phyloP scores from a whole-genome alignment of 495 filamentous ascomycete species.

The Annulohypoxylon bovei region DNA sequence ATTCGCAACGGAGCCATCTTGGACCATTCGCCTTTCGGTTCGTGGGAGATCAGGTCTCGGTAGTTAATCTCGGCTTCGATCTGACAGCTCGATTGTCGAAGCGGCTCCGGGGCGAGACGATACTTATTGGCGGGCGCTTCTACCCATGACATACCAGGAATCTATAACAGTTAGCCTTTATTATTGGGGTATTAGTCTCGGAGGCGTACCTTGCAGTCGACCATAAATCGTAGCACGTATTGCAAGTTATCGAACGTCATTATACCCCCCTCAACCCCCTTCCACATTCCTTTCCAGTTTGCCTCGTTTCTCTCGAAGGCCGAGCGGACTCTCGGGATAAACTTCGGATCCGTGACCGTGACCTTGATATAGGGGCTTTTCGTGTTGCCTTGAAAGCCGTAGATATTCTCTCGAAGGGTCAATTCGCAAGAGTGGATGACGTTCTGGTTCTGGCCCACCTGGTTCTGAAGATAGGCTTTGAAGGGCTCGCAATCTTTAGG shows the following conservation, averaged over 20 bases:
- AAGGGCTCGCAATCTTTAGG: slow-evolving; percentile 79
- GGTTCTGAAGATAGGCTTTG: slow-evolving; percentile 77
- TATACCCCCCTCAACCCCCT: slow-evolving; percentile 70
- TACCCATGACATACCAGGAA: slow-evolving; percentile 97
- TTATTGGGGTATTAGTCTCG: background rate
- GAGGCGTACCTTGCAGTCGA: slow-evolving; percentile 78
- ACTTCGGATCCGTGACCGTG: slow-evolving; percentile 86
- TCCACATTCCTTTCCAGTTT: slow-evolving; percentile 94
- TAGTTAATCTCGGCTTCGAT: slow-evolving; percentile 90
- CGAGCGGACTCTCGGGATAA: slow-evolving; percentile 75
- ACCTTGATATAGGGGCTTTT: slow-evolving; percentile 94
- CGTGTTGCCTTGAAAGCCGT: slow-evolving; percentile 89
- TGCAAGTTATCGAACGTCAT: slow-evolving; percentile 94
- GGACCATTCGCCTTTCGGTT: slow-evolving; percentile 93
- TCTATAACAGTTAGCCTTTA: slow-evolving; percentile 53
- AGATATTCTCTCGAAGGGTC: slow-evolving; percentile 86
- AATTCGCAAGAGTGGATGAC: slow-evolving; percentile 74
- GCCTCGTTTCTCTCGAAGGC: slow-evolving; percentile 76
- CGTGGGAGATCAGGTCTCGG: slow-evolving; percentile 83
- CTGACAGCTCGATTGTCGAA: slow-evolving; percentile 89
- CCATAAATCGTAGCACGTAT: slow-evolving; percentile 97
- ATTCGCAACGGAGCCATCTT: slow-evolving; percentile 97
- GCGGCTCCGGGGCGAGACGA: slow-evolving; percentile 63
- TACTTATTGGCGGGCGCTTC: slow-evolving; percentile 82
- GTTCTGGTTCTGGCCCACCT: slow-evolving; percentile 70